Evolutionary conservation across 2,329 filamentous ascomycete genomes (phyloP), one percentile per base, ranked within the genome.

Genomic region (Aspergillus udagawae): DNA sequence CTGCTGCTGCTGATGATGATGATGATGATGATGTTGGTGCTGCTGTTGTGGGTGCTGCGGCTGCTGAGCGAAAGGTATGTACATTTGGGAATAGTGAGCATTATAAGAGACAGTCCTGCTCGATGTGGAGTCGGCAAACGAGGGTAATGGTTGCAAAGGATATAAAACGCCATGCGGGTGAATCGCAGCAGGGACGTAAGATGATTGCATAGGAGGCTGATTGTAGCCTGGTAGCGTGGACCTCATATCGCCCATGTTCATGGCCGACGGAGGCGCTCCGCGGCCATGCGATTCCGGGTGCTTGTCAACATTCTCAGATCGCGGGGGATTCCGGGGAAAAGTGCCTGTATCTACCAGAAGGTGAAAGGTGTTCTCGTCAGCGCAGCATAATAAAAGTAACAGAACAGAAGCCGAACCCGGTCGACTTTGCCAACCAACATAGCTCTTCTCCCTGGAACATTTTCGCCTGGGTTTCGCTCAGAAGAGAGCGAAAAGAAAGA

Each of bases 231-330:
- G 71, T 7, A 73, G 56, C 23, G 65, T 53, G 48, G 71, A 69
- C 38, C 55, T 56, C 66, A 73, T 70, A 49, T 66, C 64, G 27
- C 58, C 58, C 70, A 73, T 73, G 38, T 64, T 66, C 47, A 70
- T 56, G 17, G 62, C 45, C 27, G 68, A 63, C 20, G 60, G 54
- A 9, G 52, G 52, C 17, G 56, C 45, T 54, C 64, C 67, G 60
- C 68, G 69, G 54, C 49, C 58, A 49, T 62, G 60, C 3, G 60
- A 42, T 38, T 59, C 60, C 27, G 64, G 53, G 51, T 64, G 57
- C 27, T 65, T 59, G 49, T 63, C 62, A 49, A 55, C 52, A 57
- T 63, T 65, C 47, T 64, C 53, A 51, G 61, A 53, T 58, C 58
- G 63, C 35, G 60, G 12, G 17, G 52, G 49, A 29, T 27, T 48